Evolutionary conservation across 495 filamentous ascomycete genomes (phyloP), one percentile per base, ranked within the genome.

Genomic region (Neurospora sp.): DNA sequence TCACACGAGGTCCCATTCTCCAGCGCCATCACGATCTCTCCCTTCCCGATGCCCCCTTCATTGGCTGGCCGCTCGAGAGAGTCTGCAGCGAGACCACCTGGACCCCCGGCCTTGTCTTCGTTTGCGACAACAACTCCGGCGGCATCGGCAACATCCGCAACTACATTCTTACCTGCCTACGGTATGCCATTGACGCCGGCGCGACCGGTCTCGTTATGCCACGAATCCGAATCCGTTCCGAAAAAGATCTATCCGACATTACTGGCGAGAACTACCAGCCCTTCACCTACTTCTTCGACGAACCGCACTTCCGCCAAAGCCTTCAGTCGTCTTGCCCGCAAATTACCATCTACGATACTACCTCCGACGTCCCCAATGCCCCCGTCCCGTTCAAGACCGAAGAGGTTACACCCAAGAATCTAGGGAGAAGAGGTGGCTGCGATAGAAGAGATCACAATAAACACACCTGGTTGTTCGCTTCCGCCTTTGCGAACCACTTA

Each of bases 131-230:
- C 76, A 87, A 86, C 78, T 85, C 84, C 35, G 85, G 85, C 44
- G 85, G 85, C 16, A 83, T 85, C 9, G 85, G 85, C 42, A 87
- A 87, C 75, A 86, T 87, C 62, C 81, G 85, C 62, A 86, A 86
- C 76, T 87, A 84, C 77, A 83, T 87, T 72, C 78, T 87, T 31
- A 86, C 83, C 6, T 87, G 85, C 74, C 14, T 86, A 0, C 82
- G 85, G 7, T 86, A 85, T 79, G 84, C 82, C 20, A 80, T 87
- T 59, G 85, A 86, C 39, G 84, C 84, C 18, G 85, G 85, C 27
- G 85, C 84, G 38, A 81, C 83, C 2, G 79, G 75, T 2, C 71
- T 87, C 31, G 79, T 86, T 11, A 74, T 86, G n/a, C 85, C 85
- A 10, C 78, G 77, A 40, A 84, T 86, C 73, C 73, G 77, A n/a